Evolutionary conservation across 805 yeast species (phyloP).

Genomic region (Candida methanosorbosa): DNA sequence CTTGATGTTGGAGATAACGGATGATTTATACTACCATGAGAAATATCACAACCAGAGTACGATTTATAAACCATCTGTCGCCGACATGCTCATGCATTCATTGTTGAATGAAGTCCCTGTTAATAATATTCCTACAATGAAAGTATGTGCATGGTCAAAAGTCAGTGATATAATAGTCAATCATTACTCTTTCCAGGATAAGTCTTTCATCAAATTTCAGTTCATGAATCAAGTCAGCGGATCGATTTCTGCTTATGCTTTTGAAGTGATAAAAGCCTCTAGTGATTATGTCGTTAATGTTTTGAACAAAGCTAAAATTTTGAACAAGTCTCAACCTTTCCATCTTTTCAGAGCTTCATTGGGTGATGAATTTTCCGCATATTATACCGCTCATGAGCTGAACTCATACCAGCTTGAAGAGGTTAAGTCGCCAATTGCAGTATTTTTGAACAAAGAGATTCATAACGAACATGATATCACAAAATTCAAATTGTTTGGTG

Average conservation of each 20-base stretch:
- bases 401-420: conserved; percentile 42
- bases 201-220: conserved; percentile 16
- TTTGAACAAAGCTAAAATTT: conserved; percentile 58
- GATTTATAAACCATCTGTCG: conserved; percentile 45
- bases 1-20: conserved; percentile 50
- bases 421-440: conserved; percentile 51
- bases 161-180: conserved; percentile 48
- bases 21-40: conserved; percentile 29
- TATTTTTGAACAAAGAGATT: conserved; percentile 56
- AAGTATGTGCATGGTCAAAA: conserved; percentile 59
- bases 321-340: conserved; percentile 77
- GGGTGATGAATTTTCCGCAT: conserved; percentile 29
- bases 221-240: conserved; percentile 11
- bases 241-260: conserved; percentile 9
- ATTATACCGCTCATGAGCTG: conserved; percentile 64
- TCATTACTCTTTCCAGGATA: conserved; percentile 26
- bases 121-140: conserved; percentile 53
- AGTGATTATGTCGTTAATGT: conserved; percentile 41
- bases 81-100: conserved; percentile 86
- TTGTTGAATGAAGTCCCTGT: conserved; percentile 79
- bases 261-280: conserved; percentile 14
- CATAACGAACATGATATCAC: too few species aligned
- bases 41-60: conserved; percentile 2
- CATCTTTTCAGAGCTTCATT: conserved; percentile 59
- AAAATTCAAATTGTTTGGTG: too few species aligned